Evolutionary conservation across 2,329 filamentous ascomycete genomes (phyloP).

Genomic region (Aureobasidium lini): DNA sequence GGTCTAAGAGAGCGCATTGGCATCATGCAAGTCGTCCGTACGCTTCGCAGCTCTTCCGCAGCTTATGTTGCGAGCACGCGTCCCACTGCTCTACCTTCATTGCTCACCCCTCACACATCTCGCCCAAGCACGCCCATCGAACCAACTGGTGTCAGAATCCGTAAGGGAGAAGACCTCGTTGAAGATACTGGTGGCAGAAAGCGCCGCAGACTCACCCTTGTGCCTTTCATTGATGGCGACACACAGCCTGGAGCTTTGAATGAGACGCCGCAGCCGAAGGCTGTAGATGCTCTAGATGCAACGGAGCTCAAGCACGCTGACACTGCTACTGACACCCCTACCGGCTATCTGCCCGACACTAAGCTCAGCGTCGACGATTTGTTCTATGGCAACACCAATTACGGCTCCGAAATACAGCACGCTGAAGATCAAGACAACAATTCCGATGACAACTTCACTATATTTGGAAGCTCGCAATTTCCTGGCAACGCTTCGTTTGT

Average conservation of each 20-base stretch:
- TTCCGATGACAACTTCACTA: slow-evolving; percentile 4
- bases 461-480: slow-evolving; percentile 21
- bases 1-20: slow-evolving; percentile 51
- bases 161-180: slow-evolving; percentile 20
- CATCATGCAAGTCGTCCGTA: slow-evolving; percentile 50
- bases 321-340: not conserved
- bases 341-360: slow-evolving; percentile 18
- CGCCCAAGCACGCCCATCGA: not conserved
- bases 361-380: slow-evolving; percentile 25
- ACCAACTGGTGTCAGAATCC: not conserved
- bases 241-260: not conserved
- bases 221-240: not conserved
- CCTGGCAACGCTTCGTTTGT: slow-evolving; percentile 20
- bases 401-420: slow-evolving; percentile 21
- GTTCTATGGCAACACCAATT: slow-evolving; percentile 26
- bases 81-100: not conserved
- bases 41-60: slow-evolving; percentile 37
- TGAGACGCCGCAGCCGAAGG: no score
- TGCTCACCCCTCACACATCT: not conserved
- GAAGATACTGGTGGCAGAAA: slow-evolving; percentile 26
- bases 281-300: not conserved
- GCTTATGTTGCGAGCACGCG: not conserved
- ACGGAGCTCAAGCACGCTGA: no score
- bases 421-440: slow-evolving; percentile 15
- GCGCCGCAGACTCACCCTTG: slow-evolving; percentile 27